Conservation (phyloP, 176 grass and related monocot species). For the Carex pumila region DNA sequence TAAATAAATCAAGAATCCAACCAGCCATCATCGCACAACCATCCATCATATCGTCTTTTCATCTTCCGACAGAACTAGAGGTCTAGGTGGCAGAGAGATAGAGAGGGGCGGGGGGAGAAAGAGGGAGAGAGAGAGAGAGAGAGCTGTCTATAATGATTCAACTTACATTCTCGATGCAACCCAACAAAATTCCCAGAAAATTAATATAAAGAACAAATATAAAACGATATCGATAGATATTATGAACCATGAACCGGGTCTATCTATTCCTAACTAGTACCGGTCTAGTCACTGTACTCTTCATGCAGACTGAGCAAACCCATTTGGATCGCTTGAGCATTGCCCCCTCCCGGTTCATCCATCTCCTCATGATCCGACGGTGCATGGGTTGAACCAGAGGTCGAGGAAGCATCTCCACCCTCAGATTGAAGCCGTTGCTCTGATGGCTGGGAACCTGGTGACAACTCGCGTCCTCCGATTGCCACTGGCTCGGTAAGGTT, state of each 20-base stretch:
- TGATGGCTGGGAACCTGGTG: constrained; percentile 3
- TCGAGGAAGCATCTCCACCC: constrained; percentile 60
- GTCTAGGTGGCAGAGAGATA: background rate
- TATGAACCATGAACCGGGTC: background rate
- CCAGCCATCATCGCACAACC: background rate
- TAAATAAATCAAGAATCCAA: constrained; percentile 11
- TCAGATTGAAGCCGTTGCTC: constrained; percentile 22
- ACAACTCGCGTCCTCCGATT: constrained; percentile 46
- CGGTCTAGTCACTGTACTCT: constrained; percentile 42
- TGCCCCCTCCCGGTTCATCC: background rate
- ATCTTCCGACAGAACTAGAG: background rate
- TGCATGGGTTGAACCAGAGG: constrained; percentile 50
- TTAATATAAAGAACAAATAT: constrained; percentile 1
- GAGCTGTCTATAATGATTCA: constrained; percentile 24
- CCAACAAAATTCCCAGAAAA: constrained; percentile 16
- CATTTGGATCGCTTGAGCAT: background rate
- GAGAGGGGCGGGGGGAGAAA: background rate
- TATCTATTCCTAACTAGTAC: background rate
- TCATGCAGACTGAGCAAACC: constrained; percentile 24
- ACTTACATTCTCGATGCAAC: constrained; percentile 30
- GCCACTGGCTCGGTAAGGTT: constrained; percentile 62
- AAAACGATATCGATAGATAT: constrained; percentile 4
- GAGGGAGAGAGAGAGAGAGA: background rate
- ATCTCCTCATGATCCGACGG: constrained; percentile 41
- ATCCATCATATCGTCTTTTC: constrained; percentile 14